phyloP scores from a whole-genome alignment of 2,329 filamentous ascomycete species.

The Neophaeococcomyces mojaviensis region DNA sequence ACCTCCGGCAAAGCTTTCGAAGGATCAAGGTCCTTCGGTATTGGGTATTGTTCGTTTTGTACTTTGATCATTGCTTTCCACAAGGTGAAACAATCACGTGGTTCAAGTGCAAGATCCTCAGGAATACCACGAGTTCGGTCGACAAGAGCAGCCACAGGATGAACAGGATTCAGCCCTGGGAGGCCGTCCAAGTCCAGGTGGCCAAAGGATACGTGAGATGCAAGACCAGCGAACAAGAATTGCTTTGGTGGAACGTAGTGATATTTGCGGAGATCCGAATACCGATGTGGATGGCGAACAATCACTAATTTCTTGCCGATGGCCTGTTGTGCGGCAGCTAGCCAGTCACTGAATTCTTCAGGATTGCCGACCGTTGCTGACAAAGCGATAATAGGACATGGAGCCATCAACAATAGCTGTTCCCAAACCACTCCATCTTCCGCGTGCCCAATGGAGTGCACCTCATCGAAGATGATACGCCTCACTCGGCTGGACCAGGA shows the following conservation, averaged over 20 bases:
- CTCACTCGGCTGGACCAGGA: slow-evolving; percentile 61
- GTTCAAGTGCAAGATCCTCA: slow-evolving; percentile 61
- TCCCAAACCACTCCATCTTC: slow-evolving; percentile 74
- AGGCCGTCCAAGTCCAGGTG: slow-evolving; percentile 42
- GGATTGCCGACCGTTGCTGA: slow-evolving; percentile 76
- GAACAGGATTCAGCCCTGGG: slow-evolving; percentile 51
- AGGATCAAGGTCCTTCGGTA: slow-evolving; percentile 47
- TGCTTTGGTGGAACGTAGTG: slow-evolving; percentile 48
- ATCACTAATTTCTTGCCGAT: slow-evolving; percentile 59
- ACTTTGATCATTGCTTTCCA: slow-evolving; percentile 58
- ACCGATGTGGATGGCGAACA: slow-evolving; percentile 61
- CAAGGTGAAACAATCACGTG: slow-evolving; percentile 60
- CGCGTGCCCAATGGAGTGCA: slow-evolving; percentile 70
- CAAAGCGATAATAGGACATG: slow-evolving; percentile 70
- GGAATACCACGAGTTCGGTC: slow-evolving; percentile 57
- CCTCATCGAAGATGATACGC: slow-evolving; percentile 74
- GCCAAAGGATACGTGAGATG: slow-evolving; percentile 29
- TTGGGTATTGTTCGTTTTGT: slow-evolving; percentile 44
- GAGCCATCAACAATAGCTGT: slow-evolving; percentile 64
- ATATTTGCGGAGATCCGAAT: slow-evolving; percentile 73
- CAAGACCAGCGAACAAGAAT: slow-evolving; percentile 49
- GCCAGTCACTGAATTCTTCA: slow-evolving; percentile 61
- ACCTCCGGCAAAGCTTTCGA: slow-evolving; percentile 43
- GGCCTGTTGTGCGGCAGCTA: slow-evolving; percentile 54
- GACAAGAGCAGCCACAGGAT: slow-evolving; percentile 58